Conservation (phyloP, 169 alveolate genomes). For the Hepatocystis sp. region DNA sequence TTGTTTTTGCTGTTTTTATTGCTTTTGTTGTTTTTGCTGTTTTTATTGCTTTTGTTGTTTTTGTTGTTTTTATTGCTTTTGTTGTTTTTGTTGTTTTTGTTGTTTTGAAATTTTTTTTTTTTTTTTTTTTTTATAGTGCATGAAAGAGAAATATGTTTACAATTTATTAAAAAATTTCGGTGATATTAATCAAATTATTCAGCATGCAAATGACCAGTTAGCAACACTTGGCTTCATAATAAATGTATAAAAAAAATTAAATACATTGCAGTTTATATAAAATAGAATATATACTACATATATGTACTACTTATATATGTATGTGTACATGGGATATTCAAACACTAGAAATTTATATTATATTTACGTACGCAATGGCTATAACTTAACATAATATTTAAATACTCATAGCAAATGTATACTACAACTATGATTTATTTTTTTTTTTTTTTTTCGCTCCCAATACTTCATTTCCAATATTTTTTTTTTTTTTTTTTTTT, state of each 20-base stretch:
- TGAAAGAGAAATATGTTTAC: conserved; percentile 44
- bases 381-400: too few relatives aligned
- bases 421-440: too few relatives aligned
- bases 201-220: conserved; percentile 39
- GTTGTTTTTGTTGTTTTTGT: not conserved
- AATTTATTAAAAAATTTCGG: conserved; percentile 29
- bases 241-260: too few relatives aligned
- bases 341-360: too few relatives aligned
- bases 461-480: too few relatives aligned
- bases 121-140: conserved; percentile 16
- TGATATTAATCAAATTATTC: conserved; percentile 56
- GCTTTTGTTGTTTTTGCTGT: not conserved
- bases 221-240: conserved; percentile 52
- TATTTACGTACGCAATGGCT: too few relatives aligned
- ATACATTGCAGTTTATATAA: too few relatives aligned
- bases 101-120: conserved; percentile 3
- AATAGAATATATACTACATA: too few relatives aligned
- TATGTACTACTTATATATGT: too few relatives aligned
- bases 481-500: not conserved
- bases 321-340: too few relatives aligned
- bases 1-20: not conserved
- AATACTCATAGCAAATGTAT: too few relatives aligned
- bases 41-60: not conserved
- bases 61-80: not conserved
- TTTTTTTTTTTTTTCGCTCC: too few relatives aligned